Evolutionary conservation across 345 rosid genomes (phyloP).

Genomic region (Dipteronia dyeriana): DNA sequence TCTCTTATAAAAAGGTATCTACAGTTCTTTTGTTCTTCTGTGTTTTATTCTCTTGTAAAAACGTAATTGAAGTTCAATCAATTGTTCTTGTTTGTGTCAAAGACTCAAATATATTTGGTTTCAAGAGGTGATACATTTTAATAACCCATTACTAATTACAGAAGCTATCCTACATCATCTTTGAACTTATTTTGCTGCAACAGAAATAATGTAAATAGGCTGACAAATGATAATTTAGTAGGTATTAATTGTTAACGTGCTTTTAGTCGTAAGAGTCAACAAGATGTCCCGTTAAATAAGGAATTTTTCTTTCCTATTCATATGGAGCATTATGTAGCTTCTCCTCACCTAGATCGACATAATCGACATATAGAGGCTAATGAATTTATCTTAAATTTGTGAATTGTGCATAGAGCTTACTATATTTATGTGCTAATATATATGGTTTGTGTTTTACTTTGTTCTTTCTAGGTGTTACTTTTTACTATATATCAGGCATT

Average conservation of each 20-base stretch:
- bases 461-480: background rate
- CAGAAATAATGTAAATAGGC: background rate
- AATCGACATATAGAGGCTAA: background rate
- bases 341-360: background rate
- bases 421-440: background rate
- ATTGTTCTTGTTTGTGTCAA: background rate
- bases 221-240: background rate
- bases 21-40: slow-evolving; percentile 4
- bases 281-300: background rate
- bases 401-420: background rate
- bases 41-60: slow-evolving; percentile 35
- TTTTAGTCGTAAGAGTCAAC: background rate
- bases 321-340: background rate
- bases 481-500: background rate
- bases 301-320: background rate
- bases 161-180: background rate
- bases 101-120: background rate
- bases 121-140: background rate
- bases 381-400: background rate
- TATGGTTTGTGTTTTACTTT: background rate
- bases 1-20: slow-evolving; percentile 49
- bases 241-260: background rate
- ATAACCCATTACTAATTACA: background rate
- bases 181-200: background rate
- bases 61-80: slow-evolving; percentile 39